Percentiles rank a stretch among this genome's conserved stretches.
These are phyloP conservation scores for Backusella australiensis DNA, from an alignment of 192 early-diverging fungal genomes.

Conservation along the genomic window DNA sequence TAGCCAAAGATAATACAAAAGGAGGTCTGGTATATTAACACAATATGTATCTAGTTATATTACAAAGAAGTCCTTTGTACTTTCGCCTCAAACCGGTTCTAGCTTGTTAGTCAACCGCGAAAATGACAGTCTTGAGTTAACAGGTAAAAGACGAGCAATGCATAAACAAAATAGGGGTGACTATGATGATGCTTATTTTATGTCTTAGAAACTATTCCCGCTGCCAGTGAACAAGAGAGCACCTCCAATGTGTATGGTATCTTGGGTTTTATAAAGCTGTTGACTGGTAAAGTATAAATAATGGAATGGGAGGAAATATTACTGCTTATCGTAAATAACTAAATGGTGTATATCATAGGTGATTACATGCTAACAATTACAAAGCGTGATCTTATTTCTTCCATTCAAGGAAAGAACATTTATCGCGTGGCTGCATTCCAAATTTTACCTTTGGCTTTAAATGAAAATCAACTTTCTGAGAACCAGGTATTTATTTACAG, in stretches of 20 bases:
- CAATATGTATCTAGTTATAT: conserved; percentile 42
- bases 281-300: conserved; percentile 54
- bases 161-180: not conserved
- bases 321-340: not conserved
- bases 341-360: conserved; percentile 40
- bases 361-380: conserved; percentile 78
- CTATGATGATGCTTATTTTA: not conserved
- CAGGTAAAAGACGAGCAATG: conserved; percentile 4
- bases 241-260: conserved; percentile 62
- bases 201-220: conserved; percentile 33
- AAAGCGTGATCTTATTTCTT: conserved; percentile 58
- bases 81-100: conserved; percentile 55
- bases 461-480: conserved; percentile 33
- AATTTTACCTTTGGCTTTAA: conserved; percentile 50
- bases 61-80: conserved; percentile 50
- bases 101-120: conserved; percentile 60
- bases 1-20: not conserved
- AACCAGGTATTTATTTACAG: conserved; percentile 37
- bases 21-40: not conserved
- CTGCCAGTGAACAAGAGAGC: conserved; percentile 50
- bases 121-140: conserved; percentile 24
- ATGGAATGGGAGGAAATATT: not conserved
- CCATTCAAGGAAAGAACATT: conserved; percentile 57
- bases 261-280: conserved; percentile 66
- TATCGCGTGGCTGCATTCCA: conserved; percentile 61